Percentiles rank a stretch among this genome's conserved stretches.
Evolutionary conservation across 805 yeast species (phyloP).

Genomic region (Kodamaea kakaduensis): DNA sequence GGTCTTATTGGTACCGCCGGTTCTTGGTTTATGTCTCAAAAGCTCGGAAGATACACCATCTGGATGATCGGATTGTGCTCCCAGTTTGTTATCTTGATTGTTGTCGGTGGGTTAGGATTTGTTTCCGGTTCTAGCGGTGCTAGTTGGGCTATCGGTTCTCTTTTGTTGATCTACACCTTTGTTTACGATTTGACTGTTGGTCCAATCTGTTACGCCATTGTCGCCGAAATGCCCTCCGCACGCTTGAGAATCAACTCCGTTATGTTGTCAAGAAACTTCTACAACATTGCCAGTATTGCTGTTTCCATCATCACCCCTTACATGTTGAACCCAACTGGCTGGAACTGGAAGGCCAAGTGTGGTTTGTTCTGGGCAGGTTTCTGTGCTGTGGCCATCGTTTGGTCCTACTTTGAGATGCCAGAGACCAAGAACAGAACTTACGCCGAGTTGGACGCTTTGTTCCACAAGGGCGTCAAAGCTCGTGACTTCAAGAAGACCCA

Average conservation of each 20-base stretch:
- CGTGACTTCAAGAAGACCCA: slow-evolving; percentile 41
- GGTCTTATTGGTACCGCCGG: slow-evolving; percentile 43
- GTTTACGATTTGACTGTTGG: slow-evolving; percentile 42
- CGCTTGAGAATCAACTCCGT: slow-evolving; percentile 35
- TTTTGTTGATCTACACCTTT: slow-evolving; percentile 44
- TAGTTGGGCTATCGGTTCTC: slow-evolving; percentile 45
- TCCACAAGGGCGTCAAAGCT: slow-evolving; percentile 35
- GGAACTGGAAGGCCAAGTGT: slow-evolving; percentile 46
- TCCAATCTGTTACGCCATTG: slow-evolving; percentile 37
- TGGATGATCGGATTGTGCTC: slow-evolving; percentile 36
- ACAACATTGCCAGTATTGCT: slow-evolving; percentile 33
- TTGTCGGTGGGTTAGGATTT: slow-evolving; percentile 42
- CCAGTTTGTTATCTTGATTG: slow-evolving; percentile 32
- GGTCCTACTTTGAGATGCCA: slow-evolving; percentile 53
- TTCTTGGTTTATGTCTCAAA: slow-evolving; percentile 43
- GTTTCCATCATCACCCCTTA: slow-evolving; percentile 32
- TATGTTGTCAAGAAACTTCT: slow-evolving; percentile 36
- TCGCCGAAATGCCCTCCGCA: slow-evolving; percentile 35
- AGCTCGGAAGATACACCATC: slow-evolving; percentile 38
- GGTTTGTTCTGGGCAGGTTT: slow-evolving; percentile 44
- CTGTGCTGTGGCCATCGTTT: slow-evolving; percentile 23
- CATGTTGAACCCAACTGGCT: slow-evolving; percentile 42
- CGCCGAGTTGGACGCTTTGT: slow-evolving; percentile 58
- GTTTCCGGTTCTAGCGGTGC: slow-evolving; percentile 18
- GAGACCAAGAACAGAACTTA: slow-evolving; percentile 57